phyloP scores from a whole-genome alignment of 1,284 basidiomycete species.

The Pseudozyma tsukubaensis region DNA sequence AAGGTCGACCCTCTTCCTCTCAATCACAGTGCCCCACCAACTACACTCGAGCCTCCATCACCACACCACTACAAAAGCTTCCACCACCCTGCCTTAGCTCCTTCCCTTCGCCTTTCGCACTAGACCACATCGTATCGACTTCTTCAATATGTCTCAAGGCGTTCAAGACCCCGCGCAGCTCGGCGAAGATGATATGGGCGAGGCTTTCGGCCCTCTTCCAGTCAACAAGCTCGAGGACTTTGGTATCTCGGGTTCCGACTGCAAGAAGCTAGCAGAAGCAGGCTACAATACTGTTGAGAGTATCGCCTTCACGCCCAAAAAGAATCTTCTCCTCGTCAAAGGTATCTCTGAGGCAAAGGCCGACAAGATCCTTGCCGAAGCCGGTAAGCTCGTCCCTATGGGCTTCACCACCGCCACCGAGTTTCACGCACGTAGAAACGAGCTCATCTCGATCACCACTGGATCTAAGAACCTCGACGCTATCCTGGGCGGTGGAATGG shows the following conservation, averaged over 20 bases:
- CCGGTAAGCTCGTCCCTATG: constrained; percentile 93
- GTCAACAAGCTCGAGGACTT: constrained; percentile 74
- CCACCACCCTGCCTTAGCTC: no score
- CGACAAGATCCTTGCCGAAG: constrained; percentile 95
- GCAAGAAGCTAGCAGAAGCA: constrained; percentile 94
- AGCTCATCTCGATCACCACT: constrained; percentile 95
- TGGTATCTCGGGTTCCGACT: constrained; percentile 89
- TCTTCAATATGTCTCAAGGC: constrained; percentile 30
- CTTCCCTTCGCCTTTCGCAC: no score
- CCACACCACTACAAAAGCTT: no score
- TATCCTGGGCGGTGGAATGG: constrained; percentile 94
- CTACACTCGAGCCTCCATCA: no score
- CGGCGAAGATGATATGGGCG: constrained; percentile 50
- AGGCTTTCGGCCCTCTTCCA: constrained; percentile 57
- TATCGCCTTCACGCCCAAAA: constrained; percentile 97
- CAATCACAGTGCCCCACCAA: no score
- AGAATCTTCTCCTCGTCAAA: constrained; percentile 88
- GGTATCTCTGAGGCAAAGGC: constrained; percentile 98
- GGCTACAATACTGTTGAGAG: constrained; percentile 94
- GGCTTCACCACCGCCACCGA: constrained; percentile 99
- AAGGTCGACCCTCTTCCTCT: no score
- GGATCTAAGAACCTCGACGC: constrained; percentile 96
- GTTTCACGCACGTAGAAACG: constrained; percentile 89
- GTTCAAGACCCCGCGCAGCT: constrained; percentile 36
- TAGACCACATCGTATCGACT: no score